Evolutionary conservation across 495 filamentous ascomycete genomes (phyloP), one percentile per base, ranked within the genome.

Genomic region (Xylaria venustula): DNA sequence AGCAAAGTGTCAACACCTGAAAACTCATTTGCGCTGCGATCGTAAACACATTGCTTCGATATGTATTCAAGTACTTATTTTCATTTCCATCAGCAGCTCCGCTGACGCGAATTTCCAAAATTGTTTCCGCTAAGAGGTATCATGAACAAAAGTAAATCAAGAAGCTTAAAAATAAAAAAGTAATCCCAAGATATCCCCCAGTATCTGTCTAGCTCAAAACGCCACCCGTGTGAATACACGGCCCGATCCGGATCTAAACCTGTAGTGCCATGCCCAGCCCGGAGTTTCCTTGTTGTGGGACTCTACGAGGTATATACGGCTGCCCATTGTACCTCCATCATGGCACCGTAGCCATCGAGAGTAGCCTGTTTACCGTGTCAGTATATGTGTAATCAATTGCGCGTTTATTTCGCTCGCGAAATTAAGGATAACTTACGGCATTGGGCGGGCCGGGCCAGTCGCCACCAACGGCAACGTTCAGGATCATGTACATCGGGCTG

Each of bases 391-490:
- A 20, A 34, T 34, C 5, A 5, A 11, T 34, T 11, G 30, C 30
- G 30, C 11, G 5, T 34, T 5, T 7, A 6, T 22, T 20, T 45
- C n/a, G 42, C n/a, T 17, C 7, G n/a, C 19, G 32, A 17, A 36
- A 14, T 14, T 1, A 12, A 6, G 26, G 22, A 8, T 26, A 47
- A 71, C 77, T 71, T 64, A 79, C 64, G 37, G 30, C 57, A 54
- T 71, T 69, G 8, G 69, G 69, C n/a, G 37, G 20, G 30, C 69
- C 69, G n/a, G 69, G 69, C 69, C 78, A 83, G 51, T 70, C 63
- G 0, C 80, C 80, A 9, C 81, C 80, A 40, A 83, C 77, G 17
- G 80, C 81, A 17, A 84, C 67, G 55, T 83, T 83, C 26, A 83
- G 59, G 32, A 78, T 72, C 20, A 83, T 58, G 61, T 77, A 71